phyloP scores from a whole-genome alignment of 73 alveolate genomes.

The Chromera velia region DNA sequence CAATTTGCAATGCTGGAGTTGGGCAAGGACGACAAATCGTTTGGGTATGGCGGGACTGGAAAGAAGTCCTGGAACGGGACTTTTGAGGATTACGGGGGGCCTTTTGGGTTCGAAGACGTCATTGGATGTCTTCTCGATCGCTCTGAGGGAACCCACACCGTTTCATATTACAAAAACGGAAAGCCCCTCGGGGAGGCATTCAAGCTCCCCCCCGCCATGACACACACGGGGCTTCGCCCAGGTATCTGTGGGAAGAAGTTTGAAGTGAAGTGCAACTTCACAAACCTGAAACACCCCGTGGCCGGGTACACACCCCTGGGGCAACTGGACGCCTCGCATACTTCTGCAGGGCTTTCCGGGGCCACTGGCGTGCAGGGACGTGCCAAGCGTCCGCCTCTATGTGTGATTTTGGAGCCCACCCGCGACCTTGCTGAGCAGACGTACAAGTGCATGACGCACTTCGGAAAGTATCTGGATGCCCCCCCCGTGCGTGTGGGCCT shows the following conservation, averaged over 20 bases:
- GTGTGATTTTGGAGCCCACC: slow-evolving; percentile 41
- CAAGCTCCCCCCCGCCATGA: slow-evolving; percentile 11
- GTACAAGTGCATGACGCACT: slow-evolving; percentile 22
- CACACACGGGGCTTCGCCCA: slow-evolving; percentile 30
- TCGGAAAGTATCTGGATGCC: slow-evolving; percentile 5
- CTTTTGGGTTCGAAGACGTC: not conserved
- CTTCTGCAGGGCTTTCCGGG: slow-evolving; percentile 33
- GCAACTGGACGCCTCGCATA: slow-evolving; percentile 36
- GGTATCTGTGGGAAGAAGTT: slow-evolving; percentile 34
- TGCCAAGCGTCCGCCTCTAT: slow-evolving; percentile 22
- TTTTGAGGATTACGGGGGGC: not conserved
- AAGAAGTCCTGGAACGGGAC: slow-evolving; percentile 26
- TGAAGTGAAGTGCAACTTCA: not conserved
- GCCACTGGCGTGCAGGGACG: slow-evolving; percentile 6
- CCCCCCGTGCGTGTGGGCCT: slow-evolving; percentile 33
- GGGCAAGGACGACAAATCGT: slow-evolving; percentile 42
- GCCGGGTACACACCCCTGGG: slow-evolving; percentile 39
- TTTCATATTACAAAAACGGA: slow-evolving; percentile 38
- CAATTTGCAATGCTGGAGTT: slow-evolving; percentile 31
- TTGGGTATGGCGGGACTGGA: slow-evolving; percentile 38
- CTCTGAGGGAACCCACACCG: slow-evolving; percentile 34
- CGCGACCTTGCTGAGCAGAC: slow-evolving; percentile 49
- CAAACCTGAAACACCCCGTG: slow-evolving; percentile 18
- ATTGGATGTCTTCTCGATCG: slow-evolving; percentile 30
- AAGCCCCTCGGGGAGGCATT: not conserved